Evolutionary conservation across 1,139 yeast genomes (phyloP).

Genomic region (Debaryomyces udenii): DNA sequence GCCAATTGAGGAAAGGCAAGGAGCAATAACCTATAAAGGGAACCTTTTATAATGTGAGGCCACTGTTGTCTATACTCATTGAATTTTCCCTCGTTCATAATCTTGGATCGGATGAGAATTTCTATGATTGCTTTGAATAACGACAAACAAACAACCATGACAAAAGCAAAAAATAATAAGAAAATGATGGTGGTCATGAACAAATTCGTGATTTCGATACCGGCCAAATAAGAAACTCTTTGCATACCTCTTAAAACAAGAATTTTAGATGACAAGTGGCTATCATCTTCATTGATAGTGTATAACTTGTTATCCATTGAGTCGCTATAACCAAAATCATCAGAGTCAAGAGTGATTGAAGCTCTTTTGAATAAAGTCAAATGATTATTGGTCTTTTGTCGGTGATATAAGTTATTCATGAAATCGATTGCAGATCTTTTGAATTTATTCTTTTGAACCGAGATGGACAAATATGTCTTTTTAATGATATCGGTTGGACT

Average conservation of each 20-base stretch:
- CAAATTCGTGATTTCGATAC: slow-evolving; percentile 81
- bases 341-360: slow-evolving; percentile 36
- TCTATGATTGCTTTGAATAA: slow-evolving; percentile 78
- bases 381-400: slow-evolving; percentile 23
- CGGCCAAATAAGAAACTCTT: slow-evolving; percentile 83
- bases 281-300: slow-evolving; percentile 72
- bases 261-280: slow-evolving; percentile 59
- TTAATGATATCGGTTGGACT: slow-evolving; percentile 71
- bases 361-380: slow-evolving; percentile 33
- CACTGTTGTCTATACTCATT: slow-evolving; percentile 79
- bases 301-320: slow-evolving; percentile 56
- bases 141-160: slow-evolving; percentile 64
- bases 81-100: slow-evolving; percentile 67
- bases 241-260: slow-evolving; percentile 87
- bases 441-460: slow-evolving; percentile 65
- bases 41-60: slow-evolving; percentile 82
- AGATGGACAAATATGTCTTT: slow-evolving; percentile 61
- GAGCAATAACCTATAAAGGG: slow-evolving; percentile 77
- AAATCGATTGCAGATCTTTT: slow-evolving; percentile 30
- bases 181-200: slow-evolving; percentile 88
- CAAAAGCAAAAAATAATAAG: slow-evolving; percentile 76
- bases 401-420: slow-evolving; percentile 20
- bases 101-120: slow-evolving; percentile 60
- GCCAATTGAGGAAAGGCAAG: slow-evolving; percentile 87
- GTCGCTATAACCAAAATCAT: slow-evolving; percentile 51